phyloP scores from a whole-genome alignment of 345 rosid genomes.

The Syzygium aqueum region DNA sequence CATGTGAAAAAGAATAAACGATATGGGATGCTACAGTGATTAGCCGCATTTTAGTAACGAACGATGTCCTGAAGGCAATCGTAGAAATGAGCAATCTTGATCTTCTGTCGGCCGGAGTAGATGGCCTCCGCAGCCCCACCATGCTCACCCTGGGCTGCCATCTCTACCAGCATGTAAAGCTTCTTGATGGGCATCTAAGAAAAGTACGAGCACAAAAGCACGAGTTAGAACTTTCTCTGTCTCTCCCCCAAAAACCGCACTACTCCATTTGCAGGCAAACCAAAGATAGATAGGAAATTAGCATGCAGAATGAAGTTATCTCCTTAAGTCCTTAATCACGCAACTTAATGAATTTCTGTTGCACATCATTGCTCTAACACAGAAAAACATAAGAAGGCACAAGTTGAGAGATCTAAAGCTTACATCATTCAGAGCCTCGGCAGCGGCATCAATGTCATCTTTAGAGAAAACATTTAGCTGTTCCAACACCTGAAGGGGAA shows the following conservation, averaged over 20 bases:
- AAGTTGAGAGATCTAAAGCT: constrained; percentile 2
- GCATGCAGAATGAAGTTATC: too few species aligned
- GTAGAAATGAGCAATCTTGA: constrained; percentile 56
- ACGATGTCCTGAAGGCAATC: constrained; percentile 76
- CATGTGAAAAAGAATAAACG: not conserved
- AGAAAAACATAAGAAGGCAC: not conserved
- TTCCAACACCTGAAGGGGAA: constrained; percentile 46
- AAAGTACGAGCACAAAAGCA: not conserved
- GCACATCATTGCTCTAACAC: not conserved
- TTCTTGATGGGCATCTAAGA: constrained; percentile 68
- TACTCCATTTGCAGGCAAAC: too few species aligned
- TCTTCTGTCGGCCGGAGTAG: constrained; percentile 62
- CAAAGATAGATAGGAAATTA: too few species aligned
- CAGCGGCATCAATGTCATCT: constrained; percentile 59
- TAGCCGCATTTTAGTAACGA: constrained; percentile 21
- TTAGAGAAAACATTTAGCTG: constrained; percentile 73
- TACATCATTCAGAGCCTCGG: constrained; percentile 91
- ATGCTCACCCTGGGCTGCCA: constrained; percentile 90
- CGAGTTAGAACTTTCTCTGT: not conserved
- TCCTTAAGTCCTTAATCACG: not conserved
- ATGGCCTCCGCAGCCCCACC: constrained; percentile 79
- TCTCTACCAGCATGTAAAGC: constrained; percentile 82
- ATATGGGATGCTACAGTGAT: not conserved
- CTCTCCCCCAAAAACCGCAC: too few species aligned
- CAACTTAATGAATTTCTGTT: not conserved